phyloP scores from a whole-genome alignment of 768 basidiomycete species.

The Mycena filopes region DNA sequence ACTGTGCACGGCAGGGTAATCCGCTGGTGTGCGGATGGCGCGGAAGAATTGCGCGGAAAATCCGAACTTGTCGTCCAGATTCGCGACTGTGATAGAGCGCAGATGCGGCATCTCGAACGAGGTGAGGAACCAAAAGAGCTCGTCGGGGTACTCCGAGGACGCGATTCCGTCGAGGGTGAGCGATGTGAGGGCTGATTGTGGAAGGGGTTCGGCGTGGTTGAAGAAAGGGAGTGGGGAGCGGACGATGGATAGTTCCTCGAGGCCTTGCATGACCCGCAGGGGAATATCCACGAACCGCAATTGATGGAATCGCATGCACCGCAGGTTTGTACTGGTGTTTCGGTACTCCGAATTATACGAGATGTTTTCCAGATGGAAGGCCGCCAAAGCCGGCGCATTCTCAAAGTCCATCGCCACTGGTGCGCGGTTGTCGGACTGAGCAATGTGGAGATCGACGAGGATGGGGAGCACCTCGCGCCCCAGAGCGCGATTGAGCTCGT shows the following conservation, averaged over 20 bases:
- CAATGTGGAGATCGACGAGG: conserved; percentile 11
- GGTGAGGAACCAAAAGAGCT: conserved; percentile 1
- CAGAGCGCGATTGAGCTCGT: neutral
- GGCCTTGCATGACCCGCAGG: neutral
- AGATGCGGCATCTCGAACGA: conserved; percentile 21
- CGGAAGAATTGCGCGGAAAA: conserved; percentile 6
- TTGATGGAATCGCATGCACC: neutral
- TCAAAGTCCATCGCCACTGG: neutral
- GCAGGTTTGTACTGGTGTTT: conserved; percentile 9
- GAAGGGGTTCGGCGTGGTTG: neutral
- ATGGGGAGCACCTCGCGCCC: neutral
- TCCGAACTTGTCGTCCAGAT: neutral
- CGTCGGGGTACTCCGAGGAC: neutral
- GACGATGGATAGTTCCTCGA: conserved; percentile 5
- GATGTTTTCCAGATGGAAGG: neutral
- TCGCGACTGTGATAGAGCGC: neutral
- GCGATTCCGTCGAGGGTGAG: conserved; percentile 17
- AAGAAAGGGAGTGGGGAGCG: conserved; percentile 15
- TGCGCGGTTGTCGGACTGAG: conserved; percentile 10
- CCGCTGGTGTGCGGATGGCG: neutral
- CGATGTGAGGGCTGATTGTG: conserved; percentile 4
- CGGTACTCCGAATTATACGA: conserved; percentile 5
- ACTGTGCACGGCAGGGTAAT: conserved; percentile 2
- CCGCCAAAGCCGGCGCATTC: conserved; percentile 1
- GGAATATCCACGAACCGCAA: conserved; percentile 7